phyloP scores from a whole-genome alignment of 495 filamentous ascomycete species.

The Neurospora discreta region DNA sequence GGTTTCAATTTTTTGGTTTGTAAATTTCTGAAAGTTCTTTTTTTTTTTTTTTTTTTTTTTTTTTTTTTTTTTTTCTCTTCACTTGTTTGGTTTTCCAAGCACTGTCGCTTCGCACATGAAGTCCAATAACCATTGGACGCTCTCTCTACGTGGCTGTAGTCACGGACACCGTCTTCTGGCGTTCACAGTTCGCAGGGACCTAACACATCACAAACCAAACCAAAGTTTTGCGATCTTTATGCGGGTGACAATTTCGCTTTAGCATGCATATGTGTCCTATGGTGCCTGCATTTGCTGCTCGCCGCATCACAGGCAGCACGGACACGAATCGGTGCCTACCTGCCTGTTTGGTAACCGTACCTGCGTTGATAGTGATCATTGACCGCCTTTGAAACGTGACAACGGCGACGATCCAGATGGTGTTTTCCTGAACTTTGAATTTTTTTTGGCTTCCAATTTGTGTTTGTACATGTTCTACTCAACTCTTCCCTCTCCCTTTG shows the following conservation, averaged over 20 bases:
- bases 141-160: no score
- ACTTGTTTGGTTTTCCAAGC: not conserved
- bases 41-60: not conserved
- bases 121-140: no score
- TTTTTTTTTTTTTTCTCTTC: not conserved
- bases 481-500: not conserved
- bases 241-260: not conserved
- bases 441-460: no score
- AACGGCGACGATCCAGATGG: not conserved
- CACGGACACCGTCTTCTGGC: not conserved
- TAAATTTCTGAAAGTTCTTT: no score
- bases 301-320: not conserved
- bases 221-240: not conserved
- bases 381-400: not conserved
- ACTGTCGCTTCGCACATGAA: not conserved
- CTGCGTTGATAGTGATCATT: not conserved
- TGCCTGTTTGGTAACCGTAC: not conserved
- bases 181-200: not conserved
- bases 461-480: no score
- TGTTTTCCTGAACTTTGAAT: no score
- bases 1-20: not conserved
- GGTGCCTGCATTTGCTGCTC: not conserved
- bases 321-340: not conserved
- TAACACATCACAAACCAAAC: not conserved
- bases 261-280: not conserved